Conservation (phyloP, 2,329 filamentous ascomycete genomes). For the Cadophora sp. region DNA sequence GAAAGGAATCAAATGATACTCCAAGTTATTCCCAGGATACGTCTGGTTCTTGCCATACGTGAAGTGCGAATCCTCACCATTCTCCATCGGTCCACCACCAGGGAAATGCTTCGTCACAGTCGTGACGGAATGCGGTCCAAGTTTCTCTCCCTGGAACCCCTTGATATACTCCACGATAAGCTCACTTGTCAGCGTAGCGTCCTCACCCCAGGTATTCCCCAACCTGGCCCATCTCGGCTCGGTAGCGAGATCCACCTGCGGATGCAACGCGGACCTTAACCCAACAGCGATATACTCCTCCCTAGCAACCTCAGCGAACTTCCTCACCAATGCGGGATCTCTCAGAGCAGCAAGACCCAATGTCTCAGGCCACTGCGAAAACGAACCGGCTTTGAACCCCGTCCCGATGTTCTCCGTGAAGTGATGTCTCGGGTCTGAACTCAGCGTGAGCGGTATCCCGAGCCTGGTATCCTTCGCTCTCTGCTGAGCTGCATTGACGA, state of each 20-base stretch:
- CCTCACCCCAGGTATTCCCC: neutral
- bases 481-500: too few species aligned
- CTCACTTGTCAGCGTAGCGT: neutral
- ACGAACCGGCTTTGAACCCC: neutral
- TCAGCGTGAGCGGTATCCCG: neutral
- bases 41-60: neutral
- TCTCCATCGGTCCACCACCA: neutral
- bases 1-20: slow-evolving; percentile 16
- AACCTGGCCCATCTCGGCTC: neutral
- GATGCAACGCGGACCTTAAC: neutral
- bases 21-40: neutral
- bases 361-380: slow-evolving; percentile 7
- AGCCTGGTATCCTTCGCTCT: neutral
- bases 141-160: neutral
- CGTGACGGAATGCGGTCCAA: neutral
- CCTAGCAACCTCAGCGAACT: neutral
- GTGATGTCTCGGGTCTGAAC: neutral
- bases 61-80: slow-evolving; percentile 10
- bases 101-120: slow-evolving; percentile 18
- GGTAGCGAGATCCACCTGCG: slow-evolving; percentile 7
- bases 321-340: neutral
- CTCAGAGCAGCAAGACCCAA: neutral
- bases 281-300: slow-evolving; percentile 5
- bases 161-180: neutral
- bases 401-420: slow-evolving; percentile 7